phyloP scores from a whole-genome alignment of 768 basidiomycete species.

The Strobilomyces echinocephalus region DNA sequence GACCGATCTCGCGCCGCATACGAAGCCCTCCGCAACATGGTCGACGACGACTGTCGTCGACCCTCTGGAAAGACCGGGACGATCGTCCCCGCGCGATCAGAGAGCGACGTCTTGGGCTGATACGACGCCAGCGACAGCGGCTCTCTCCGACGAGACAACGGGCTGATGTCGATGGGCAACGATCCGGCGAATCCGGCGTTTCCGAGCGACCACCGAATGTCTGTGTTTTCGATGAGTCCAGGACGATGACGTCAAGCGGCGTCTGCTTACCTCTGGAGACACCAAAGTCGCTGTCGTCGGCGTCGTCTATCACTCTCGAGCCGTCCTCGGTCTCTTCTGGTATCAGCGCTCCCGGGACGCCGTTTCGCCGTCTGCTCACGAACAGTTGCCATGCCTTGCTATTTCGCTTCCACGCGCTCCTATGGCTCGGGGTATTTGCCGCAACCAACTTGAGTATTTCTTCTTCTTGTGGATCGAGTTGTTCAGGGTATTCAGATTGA shows the following conservation, averaged over 20 bases:
- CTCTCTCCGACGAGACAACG: conserved; percentile 33
- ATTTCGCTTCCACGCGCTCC: conserved; percentile 62
- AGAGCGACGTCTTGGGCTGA: conserved; percentile 45
- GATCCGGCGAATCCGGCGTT: conserved; percentile 46
- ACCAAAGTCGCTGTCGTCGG: conserved; percentile 25
- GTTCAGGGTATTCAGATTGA: conserved; percentile 20
- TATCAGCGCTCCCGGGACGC: conserved; percentile 30
- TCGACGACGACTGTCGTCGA: conserved; percentile 34
- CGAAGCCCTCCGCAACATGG: conserved; percentile 51
- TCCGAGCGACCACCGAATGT: conserved; percentile 26
- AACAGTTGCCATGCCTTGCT: conserved; percentile 64
- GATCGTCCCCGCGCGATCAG: conserved; percentile 33
- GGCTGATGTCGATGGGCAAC: conserved; percentile 56
- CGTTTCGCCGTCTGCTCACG: conserved; percentile 34
- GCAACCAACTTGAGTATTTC: conserved; percentile 62
- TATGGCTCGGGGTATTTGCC: conserved; percentile 64
- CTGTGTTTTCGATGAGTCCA: conserved; percentile 16
- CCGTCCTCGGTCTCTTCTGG: conserved; percentile 35
- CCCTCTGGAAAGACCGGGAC: conserved; percentile 25
- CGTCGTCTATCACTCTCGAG: conserved; percentile 9
- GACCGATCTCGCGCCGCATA: conserved; percentile 67
- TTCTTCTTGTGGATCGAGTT: conserved; percentile 41
- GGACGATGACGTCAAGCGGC: neutral
- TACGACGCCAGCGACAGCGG: conserved; percentile 54
- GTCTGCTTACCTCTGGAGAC: conserved; percentile 22